Evolutionary conservation across 1,139 yeast genomes (phyloP), one percentile per base, ranked within the genome.

Genomic region (Hyphopichia buzzinii): DNA sequence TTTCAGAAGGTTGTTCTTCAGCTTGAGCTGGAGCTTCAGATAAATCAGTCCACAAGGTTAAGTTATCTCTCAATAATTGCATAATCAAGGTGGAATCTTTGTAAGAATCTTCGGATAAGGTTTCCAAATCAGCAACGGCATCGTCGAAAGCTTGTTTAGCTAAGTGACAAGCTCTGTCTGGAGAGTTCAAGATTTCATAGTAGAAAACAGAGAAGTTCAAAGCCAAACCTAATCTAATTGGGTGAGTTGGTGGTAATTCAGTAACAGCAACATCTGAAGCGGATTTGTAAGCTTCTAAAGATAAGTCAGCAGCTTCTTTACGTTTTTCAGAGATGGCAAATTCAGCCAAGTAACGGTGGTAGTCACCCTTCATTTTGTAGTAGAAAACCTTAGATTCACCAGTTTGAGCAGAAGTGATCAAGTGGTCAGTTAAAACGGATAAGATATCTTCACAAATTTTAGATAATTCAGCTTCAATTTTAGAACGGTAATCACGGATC

Each of bases 321-420:
- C 97, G 86, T 72, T 86, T 85, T 54, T 88, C 96, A 50, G 88
- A 81, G 51, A 81, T 76, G 46, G 97, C 94, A 59, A 92, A 92
- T 73, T 92, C 98, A 47, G 97, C 97, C 71, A 92, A 79, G 70
- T 92, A 92, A 74, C 98, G 95, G 77, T 90, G 96, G 78, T 92
- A 92, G 68, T 92, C 98, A 74, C 97, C 98, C 78, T 92, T 90
- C 97, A 92, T 92, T 81, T 92, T 92, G 75, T 87, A 89, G 79
- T 92, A 92, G 71, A 92, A 92, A 42, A 92, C 97, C 78, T 90
- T 89, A 36, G 96, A 88, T 72, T 92, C 98, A 56, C 97, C 97
- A 45, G 96, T 80, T 65, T 85, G 88, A 48, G 97, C 97, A 43
- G 92, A 80, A 54, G 96, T 90, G 57, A 92, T 89, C 67, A 92